These are phyloP conservation scores for Tricholoma matsutake DNA, from an alignment of 768 basidiomycete genomes.

Conservation along the genomic window DNA sequence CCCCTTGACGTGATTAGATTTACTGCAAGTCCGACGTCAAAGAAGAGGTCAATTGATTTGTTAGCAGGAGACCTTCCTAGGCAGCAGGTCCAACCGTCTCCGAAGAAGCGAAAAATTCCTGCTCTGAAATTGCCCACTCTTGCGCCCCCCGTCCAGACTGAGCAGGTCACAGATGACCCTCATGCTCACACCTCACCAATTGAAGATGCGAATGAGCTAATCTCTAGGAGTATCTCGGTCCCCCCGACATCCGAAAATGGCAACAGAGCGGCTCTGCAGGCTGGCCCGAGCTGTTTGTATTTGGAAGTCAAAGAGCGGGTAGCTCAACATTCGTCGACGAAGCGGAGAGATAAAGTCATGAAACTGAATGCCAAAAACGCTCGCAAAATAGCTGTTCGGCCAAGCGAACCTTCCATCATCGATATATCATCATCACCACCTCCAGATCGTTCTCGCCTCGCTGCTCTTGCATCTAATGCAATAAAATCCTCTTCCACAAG, in stretches of 20 bases:
- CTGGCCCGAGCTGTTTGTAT: constrained; percentile 28
- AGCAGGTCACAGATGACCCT: not conserved
- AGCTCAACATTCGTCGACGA: constrained; percentile 27
- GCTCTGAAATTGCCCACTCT: constrained; percentile 11
- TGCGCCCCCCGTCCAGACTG: not conserved
- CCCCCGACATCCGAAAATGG: constrained; percentile 8
- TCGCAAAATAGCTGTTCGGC: constrained; percentile 9
- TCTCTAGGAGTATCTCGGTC: not conserved
- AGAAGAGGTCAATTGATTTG: not conserved
- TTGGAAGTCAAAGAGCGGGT: constrained; percentile 34
- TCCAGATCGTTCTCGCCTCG: constrained; percentile 23
- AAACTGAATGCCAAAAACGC: constrained; percentile 19
- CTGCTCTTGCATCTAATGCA: constrained; percentile 11
- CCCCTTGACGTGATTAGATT: constrained; percentile 7
- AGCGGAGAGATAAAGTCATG: constrained; percentile 28
- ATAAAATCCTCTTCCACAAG: constrained; percentile 6
- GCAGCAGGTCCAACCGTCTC: not conserved
- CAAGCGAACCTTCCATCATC: constrained; percentile 29
- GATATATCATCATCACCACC: constrained; percentile 32
- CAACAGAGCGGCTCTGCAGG: constrained; percentile 12
- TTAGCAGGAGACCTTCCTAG: not conserved
- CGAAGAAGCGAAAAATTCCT: constrained; percentile 10
- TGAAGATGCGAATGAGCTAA: constrained; percentile 26
- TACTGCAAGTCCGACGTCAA: constrained; percentile 4
- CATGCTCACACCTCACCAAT: constrained; percentile 32